Evolutionary conservation across 176 grass and related monocot species (phyloP), one percentile per base, ranked within the genome.

Genomic region (Tillandsia fasciculata): DNA sequence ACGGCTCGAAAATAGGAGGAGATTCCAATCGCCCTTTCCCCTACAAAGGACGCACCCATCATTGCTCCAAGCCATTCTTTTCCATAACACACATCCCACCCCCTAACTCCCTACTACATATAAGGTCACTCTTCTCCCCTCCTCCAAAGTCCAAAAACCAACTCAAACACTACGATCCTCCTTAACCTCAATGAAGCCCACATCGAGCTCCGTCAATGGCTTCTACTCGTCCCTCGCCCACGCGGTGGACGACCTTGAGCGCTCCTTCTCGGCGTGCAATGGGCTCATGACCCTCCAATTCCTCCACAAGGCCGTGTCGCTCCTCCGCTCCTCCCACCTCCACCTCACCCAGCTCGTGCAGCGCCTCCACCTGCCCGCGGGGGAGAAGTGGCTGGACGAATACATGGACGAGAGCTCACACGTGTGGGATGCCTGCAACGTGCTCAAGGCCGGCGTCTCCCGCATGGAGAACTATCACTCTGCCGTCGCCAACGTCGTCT

Each of bases 341-440:
- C 80, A 90, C 2, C 78, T 91, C 11, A 84, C 86, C 2, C 71
- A 79, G 51, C 81, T 89, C 42, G 92, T 91, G 18, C 84, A 81
- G 48, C 78, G 82, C 68, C 88, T 96, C 52, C 88, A 89, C 76
- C 83, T 96, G 48, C 92, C 88, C 3, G 86, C 70, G 0, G 92
- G 92, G 2, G 92, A 82, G 10, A 80, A 78, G 0, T 96, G 92
- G 92, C 86, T 91, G 3, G 92, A 96, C 64, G 92, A 96, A 66
- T 96, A 91, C 86, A 96, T 96, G 92, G 88, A 96, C 81, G 92
- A 96, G 86, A 86, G 84, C 50, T 89, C 92, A 2, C 70, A 86
- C 29, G 83, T 96, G 68, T 96, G 86, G 85, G 85, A 96, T 26
- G 80, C 79, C 2, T 91, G 88, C 72, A 75, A 87, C 24, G 81